Evolutionary conservation across 495 filamentous ascomycete genomes (phyloP), one percentile per base, ranked within the genome.

Genomic region (Penicillium cosmopolitanum): DNA sequence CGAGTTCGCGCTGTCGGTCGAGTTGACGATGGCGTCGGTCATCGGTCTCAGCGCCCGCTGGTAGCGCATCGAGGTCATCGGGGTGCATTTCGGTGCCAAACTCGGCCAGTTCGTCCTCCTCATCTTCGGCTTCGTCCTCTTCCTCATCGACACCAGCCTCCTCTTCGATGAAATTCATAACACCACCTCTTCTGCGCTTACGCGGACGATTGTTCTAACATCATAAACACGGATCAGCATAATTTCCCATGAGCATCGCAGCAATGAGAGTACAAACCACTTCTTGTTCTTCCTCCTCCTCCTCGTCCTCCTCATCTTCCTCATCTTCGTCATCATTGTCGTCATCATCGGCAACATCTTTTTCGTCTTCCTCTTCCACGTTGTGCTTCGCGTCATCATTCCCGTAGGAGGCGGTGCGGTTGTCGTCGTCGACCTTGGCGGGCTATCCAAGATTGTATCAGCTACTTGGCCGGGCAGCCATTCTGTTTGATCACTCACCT

Each of bases 101-200:
- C 52, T 91, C 95, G 36, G 86, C 87, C 59, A 89, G 80, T 58
- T 90, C 89, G 58, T 91, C 89, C 56, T 90, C 86, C n/a, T 96
- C 93, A 35, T 95, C 93, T 57, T 96, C 92, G 53, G 92, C 92
- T 58, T 85, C 89, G 51, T 96, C 94, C 55, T 98, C 94, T 50
- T 98, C 94, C 33, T 91, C 94, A 61, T 97, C 94, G 56, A 98
- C 94, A 75, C 96, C 95, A 67, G 94, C 94, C 79, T 97, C 95
- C 61, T 90, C 89, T 82, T 98, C 95, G 75, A 98, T 82, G 85
- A 96, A 97, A 51, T 86, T 82, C 61, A 89, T 88, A 53, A 90
- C 82, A 54, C 80, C 83, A 60, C 88, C 85, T 68, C 84, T 85
- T 70, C 82, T 81, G 47, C 93, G 89, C 71, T 97, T 97, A 60